Evolutionary conservation across 208 protist species (phyloP), one percentile per base, ranked within the genome.

Genomic region (Wallacemonas sp.): DNA sequence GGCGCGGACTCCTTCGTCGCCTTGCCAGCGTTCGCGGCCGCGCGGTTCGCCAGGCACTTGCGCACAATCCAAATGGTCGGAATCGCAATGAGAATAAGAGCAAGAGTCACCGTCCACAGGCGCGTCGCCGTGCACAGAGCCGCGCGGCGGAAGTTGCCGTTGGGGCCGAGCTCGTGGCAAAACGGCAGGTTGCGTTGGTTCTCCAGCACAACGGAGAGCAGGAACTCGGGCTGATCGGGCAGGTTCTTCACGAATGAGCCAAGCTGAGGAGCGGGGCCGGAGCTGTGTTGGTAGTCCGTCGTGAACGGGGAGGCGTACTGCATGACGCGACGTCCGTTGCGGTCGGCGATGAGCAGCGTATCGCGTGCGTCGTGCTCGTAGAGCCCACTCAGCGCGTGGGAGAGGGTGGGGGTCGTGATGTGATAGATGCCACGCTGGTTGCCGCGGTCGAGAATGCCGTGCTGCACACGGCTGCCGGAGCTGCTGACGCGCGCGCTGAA

Each of bases 161-260:
- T 70, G 12, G 70, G 65, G 55, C 62, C 68, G 30, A 96, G 80
- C 69, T 96, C 90, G 61, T 96, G 93, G 72, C 90, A 94, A 64
- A 90, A 94, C 12, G 88, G 86, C 24, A 96, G 87, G 44, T 88
- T 87, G 29, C 65, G 48, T 58, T 96, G 90, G 48, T 88, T 73
- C 72, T 94, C 88, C 27, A 96, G 71, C 54, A 83, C 56, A 36
- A 80, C 78, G 23, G 74, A 80, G 61, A 92, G 65, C 47, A 96
- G 70, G 64, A 94, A 94, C 78, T 94, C 85, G 48, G 90, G 87
- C 72, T 94, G 86, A 56, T 96, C 90, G 2, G 88, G 88, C 48
- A 96, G 70, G 17, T 83, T 70, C 36, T 78, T 81, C 58, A 74
- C 61, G 46, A 96, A 93, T 54, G 75, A 77, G 14, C 87, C 86